phyloP scores from a whole-genome alignment of 2,329 filamentous ascomycete genomes.

The Tolypocladium inflatum region DNA sequence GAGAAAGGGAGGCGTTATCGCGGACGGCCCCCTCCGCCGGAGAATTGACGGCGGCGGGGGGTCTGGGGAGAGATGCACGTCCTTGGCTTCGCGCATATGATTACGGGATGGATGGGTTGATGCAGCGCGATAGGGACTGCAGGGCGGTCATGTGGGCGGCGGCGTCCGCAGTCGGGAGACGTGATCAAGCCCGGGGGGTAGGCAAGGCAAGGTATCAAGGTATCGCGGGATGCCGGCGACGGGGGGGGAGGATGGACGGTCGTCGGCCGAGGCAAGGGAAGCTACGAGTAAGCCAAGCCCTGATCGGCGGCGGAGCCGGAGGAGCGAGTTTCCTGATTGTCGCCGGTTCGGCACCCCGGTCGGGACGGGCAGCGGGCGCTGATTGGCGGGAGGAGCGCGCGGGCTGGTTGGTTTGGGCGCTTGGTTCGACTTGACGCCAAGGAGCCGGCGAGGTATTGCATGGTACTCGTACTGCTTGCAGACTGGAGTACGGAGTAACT shows the following conservation, averaged over 20 bases:
- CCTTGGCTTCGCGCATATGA: no score
- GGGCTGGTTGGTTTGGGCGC: neutral
- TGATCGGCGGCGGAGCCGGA: neutral
- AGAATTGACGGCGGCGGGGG: neutral
- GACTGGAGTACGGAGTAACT: no score
- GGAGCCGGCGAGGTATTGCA: no score
- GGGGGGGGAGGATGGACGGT: neutral
- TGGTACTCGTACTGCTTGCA: no score
- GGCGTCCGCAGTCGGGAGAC: neutral
- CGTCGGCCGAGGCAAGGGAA: neutral
- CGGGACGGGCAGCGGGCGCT: neutral
- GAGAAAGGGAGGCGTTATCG: neutral
- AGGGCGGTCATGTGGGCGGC: neutral
- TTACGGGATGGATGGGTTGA: neutral
- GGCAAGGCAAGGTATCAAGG: neutral
- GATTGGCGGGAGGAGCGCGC: neutral
- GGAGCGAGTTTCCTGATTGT: neutral
- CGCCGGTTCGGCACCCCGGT: neutral
- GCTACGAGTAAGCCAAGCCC: no score
- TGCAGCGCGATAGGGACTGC: neutral
- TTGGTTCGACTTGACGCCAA: no score
- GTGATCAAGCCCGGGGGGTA: neutral
- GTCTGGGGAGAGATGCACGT: neutral
- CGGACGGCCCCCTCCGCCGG: neutral
- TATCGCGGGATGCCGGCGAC: neutral